Evolutionary conservation across 1,284 basidiomycete genomes (phyloP).

Genomic region (Neolentinus lepideus): DNA sequence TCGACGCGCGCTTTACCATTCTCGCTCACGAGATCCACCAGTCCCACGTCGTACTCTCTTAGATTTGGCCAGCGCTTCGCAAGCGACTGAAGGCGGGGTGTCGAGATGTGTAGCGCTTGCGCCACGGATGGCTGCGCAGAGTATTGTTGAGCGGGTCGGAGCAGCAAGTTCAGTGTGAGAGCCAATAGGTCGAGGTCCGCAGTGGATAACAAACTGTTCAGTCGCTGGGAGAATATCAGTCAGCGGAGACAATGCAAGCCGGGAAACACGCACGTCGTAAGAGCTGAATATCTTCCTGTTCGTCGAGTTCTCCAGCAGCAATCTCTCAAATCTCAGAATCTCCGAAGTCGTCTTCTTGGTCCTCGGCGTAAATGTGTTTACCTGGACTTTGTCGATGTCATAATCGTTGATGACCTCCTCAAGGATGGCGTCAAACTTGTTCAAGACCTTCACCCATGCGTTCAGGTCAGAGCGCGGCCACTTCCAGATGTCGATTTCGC

Average conservation of each 20-base stretch:
- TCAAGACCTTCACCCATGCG: slow-evolving; percentile 92
- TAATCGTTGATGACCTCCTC: slow-evolving; percentile 82
- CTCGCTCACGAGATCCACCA: slow-evolving; percentile 58
- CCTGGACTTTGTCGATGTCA: slow-evolving; percentile 76
- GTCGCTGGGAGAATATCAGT: slow-evolving; percentile 46
- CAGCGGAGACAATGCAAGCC: slow-evolving; percentile 11
- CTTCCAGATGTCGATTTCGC: slow-evolving; percentile 75
- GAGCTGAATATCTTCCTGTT: slow-evolving; percentile 96
- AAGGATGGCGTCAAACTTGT: slow-evolving; percentile 90
- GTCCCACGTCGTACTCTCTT: slow-evolving; percentile 65
- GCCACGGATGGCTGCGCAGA: slow-evolving; percentile 76
- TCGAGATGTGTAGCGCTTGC: slow-evolving; percentile 70
- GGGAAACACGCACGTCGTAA: slow-evolving; percentile 75
- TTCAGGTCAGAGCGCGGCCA: slow-evolving; percentile 97
- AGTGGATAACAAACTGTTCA: slow-evolving; percentile 85
- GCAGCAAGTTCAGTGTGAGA: slow-evolving; percentile 76
- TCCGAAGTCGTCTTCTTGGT: slow-evolving; percentile 77
- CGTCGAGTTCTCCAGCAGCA: slow-evolving; percentile 96
- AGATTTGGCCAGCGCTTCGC: slow-evolving; percentile 70
- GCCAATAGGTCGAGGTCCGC: slow-evolving; percentile 88
- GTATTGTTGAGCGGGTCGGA: slow-evolving; percentile 94
- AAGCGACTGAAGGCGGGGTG: slow-evolving; percentile 64
- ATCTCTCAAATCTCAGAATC: slow-evolving; percentile 82
- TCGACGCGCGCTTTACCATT: slow-evolving; percentile 48
- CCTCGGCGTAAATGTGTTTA: slow-evolving; percentile 70